Evolutionary conservation across 2,329 filamentous ascomycete genomes (phyloP), one percentile per base, ranked within the genome.

Genomic region (Fusarium tupiense): DNA sequence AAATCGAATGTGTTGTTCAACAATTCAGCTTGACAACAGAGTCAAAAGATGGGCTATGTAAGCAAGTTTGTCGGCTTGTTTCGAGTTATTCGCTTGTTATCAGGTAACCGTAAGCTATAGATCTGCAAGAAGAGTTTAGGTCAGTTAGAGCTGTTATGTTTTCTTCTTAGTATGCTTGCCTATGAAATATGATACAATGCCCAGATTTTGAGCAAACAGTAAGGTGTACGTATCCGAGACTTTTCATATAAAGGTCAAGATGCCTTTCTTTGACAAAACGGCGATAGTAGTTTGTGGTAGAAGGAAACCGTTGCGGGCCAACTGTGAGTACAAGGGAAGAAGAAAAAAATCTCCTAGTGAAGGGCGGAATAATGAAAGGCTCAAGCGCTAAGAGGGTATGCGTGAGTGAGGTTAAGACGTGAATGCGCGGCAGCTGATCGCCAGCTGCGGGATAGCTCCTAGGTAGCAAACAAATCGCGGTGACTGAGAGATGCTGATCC

Each of bases 391-490:
- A 65, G 33, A 44, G 40, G 8, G 44, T 40, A 33, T 41, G 52
- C 50, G 38, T 17, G 56, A 38, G 37, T 17, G 50, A 43, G 26
- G 14, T 56, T n/a, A 24, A 60, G 52, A 64, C 19, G 59, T 74
- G 71, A 62, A 72, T 69, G 63, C 37, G 47, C 38, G 63, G 53
- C 71, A 74, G 62, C 67, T 69, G 71, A 58, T 40, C n/a, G 41
- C 38, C 71, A 74, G 63, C 64, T 72, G 71, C 46, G 56, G 63
- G 59, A 24, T 37, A 56, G 46, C 52, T 52, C 47, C 56, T 65
- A 37, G 40, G 17, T 37, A 37, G 35, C 58, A 69, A 73, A 43
- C 50, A 47, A 62, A 41, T 46, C 43, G n/a, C 22, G 19, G 44
- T 17, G 37, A n/a, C 24, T 50, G 38, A 19, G 33, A n/a, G 20